A percentile compares a stretch with the other conserved stretches of the same genome.
Conservation (phyloP, 2,329 filamentous ascomycete species). For the Paraphaeosphaeria sporulosa region DNA sequence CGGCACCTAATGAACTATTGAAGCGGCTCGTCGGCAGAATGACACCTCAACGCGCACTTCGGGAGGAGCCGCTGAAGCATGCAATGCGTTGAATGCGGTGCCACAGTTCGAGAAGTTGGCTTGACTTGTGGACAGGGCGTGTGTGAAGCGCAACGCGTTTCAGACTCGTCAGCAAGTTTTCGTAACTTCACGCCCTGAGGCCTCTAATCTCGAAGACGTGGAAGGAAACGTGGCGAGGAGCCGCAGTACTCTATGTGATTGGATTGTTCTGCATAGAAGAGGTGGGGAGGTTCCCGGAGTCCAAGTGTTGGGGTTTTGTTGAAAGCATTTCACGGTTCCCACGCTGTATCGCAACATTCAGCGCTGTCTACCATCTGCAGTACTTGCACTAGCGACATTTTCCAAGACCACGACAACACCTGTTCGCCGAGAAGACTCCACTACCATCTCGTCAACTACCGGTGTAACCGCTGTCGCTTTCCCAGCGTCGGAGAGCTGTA, state of each 20-base stretch:
- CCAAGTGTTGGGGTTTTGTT: not conserved
- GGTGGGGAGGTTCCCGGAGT: not conserved
- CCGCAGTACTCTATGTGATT: not conserved
- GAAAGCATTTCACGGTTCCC: not conserved
- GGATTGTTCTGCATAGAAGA: not conserved
- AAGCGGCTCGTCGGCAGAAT: constrained; percentile 17
- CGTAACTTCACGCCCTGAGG: not conserved
- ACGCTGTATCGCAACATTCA: not conserved
- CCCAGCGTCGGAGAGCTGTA: constrained; percentile 30
- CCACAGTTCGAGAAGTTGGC: constrained; percentile 24
- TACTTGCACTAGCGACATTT: not conserved
- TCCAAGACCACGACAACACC: not conserved
- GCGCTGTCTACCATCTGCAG: not conserved
- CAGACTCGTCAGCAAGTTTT: constrained; percentile 17
- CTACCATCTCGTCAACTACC: constrained; percentile 3
- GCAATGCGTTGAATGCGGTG: constrained; percentile 20
- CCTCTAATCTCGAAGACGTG: constrained; percentile 16
- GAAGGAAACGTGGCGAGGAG: not conserved
- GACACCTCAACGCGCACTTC: constrained; percentile 2
- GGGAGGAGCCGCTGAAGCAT: constrained; percentile 22
- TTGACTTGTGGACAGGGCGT: constrained; percentile 18
- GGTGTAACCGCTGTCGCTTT: constrained; percentile 24
- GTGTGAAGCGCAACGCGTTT: constrained; percentile 25
- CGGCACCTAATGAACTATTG: not conserved
- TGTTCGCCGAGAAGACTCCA: not conserved